A percentile compares a stretch with the other conserved stretches of the same genome.
These are phyloP conservation scores for Tulasnella sp. DNA, from an alignment of 768 basidiomycete species.

Conservation along the genomic window DNA sequence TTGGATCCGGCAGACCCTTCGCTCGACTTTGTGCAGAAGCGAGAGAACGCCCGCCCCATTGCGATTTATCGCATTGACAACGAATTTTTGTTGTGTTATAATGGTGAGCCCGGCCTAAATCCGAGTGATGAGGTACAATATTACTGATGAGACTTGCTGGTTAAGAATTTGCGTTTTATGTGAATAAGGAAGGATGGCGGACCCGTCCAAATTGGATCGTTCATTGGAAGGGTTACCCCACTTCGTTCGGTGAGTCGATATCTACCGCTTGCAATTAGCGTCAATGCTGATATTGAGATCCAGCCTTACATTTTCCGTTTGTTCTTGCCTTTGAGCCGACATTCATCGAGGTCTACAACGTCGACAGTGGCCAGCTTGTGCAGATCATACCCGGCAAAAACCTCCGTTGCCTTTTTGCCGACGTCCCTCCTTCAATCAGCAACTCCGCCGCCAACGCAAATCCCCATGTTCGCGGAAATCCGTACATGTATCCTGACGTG, in stretches of 20 bases:
- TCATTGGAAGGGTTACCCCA: constrained; percentile 93
- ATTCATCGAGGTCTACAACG: constrained; percentile 95
- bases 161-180: constrained; percentile 97
- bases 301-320: constrained; percentile 95
- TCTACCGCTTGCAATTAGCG: neutral
- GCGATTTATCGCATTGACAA: constrained; percentile 97
- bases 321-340: constrained; percentile 95
- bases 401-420: constrained; percentile 87
- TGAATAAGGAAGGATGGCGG: constrained; percentile 93
- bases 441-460: constrained; percentile 23
- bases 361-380: constrained; percentile 86
- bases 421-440: constrained; percentile 86
- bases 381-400: constrained; percentile 96
- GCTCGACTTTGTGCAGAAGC: constrained; percentile 90
- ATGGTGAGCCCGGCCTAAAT: constrained; percentile 61
- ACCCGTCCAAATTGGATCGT: constrained; percentile 93
- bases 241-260: constrained; percentile 81
- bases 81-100: constrained; percentile 96
- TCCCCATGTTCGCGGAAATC: constrained; percentile 23
- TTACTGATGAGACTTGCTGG: constrained; percentile 24
- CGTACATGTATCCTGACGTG: constrained; percentile 24
- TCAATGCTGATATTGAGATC: neutral
- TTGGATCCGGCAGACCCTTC: constrained; percentile 90
- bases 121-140: constrained; percentile 6
- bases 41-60: constrained; percentile 88